Evolutionary conservation across 768 basidiomycete species (phyloP), one percentile per base, ranked within the genome.

Genomic region (Xerocomellus chrysenteron): DNA sequence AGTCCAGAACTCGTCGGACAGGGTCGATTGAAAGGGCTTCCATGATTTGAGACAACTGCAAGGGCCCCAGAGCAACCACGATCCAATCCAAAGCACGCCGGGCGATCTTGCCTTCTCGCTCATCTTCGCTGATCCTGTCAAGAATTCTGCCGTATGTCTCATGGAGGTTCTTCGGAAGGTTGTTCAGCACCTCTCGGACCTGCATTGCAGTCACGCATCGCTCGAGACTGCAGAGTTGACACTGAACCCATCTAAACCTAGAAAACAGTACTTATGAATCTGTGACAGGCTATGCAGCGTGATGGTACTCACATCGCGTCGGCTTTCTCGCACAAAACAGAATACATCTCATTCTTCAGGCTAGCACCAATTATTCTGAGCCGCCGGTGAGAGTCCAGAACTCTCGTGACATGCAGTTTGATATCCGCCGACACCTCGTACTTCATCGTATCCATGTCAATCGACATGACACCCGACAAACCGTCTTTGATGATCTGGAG

Each of bases 171-270:
- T 3, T 24, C 2, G 62, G 61, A 12, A 63, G 57, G 35, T 39
- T 11, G 1, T 28, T 4, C 8, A 62, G 47, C 2, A 19, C 51
- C 19, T 54, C 19, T 12, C 57, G 54, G 11, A 63, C 16, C 11
- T 36, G 19, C 5, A 19, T 16, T 5, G 21, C 0, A 10, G 62
- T 52, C n/a, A 28, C 2, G 8, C 61, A 63, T 39, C 8, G 13
- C 19, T 36, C 28, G 3, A 63, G 30, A 0, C 2, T n/a, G 19
- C 17, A 2, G 28, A 63, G 47, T 30, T 63, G 62, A 42, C 61
- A 63, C 12, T 63, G 54, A 11, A 47, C 54, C 62, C 61, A 63
- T 9, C 61, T 54, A 21, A 63, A 63, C 62, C 62, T 59, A 7
- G 10, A 21, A 3, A 19, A 19, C 3, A 11, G 21, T 2, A 10